phyloP scores from a whole-genome alignment of 1,284 basidiomycete species.

The Marasmius fiardii region DNA sequence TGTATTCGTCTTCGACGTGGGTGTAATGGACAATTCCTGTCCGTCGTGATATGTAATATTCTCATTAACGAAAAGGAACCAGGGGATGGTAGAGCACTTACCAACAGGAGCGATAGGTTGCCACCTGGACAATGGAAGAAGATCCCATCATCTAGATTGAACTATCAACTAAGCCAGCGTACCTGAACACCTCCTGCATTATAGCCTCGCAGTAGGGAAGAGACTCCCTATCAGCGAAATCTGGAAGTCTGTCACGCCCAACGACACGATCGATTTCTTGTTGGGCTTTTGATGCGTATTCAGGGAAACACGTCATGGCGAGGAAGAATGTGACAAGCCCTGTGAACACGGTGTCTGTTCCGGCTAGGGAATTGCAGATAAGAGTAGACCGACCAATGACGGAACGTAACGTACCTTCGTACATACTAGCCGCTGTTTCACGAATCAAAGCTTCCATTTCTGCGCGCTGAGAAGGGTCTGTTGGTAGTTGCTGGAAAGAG shows the following conservation, averaged over 20 bases:
- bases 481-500: neutral
- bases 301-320: conserved; percentile 12
- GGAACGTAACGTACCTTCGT: conserved; percentile 3
- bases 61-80: neutral
- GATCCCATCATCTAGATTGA: neutral
- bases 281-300: conserved; percentile 17
- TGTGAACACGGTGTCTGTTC: conserved; percentile 7
- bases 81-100: neutral
- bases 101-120: neutral
- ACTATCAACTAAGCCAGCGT: neutral
- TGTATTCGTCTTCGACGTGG: neutral
- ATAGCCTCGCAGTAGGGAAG: conserved; percentile 13
- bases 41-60: neutral
- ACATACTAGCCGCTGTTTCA: conserved; percentile 4
- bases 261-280: conserved; percentile 16
- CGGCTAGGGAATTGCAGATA: neutral
- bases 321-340: conserved; percentile 4
- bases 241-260: conserved; percentile 12
- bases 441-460: conserved; percentile 1
- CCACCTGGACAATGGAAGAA: neutral
- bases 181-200: conserved; percentile 11
- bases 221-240: conserved; percentile 9
- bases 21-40: neutral
- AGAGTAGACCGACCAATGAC: too few species aligned
- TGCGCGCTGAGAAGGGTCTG: neutral